phyloP scores from a whole-genome alignment of 192 early-diverging fungal species.

The Spizellomyces punctatus region DNA sequence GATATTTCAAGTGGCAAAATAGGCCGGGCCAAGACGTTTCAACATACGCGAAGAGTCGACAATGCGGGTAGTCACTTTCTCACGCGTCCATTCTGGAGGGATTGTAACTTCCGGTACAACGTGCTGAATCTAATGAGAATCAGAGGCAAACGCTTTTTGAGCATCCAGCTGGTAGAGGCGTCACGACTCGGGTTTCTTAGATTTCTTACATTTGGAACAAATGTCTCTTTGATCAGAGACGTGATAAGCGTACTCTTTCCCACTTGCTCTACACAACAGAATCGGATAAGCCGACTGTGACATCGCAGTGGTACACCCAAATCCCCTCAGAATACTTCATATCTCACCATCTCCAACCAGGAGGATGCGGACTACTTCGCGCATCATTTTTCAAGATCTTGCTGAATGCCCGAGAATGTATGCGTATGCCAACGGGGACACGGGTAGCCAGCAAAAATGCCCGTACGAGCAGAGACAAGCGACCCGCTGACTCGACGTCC shows the following conservation, averaged over 20 bases:
- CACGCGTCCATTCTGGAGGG: conserved; percentile 95
- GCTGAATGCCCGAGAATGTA: too few species aligned
- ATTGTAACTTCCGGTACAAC: conserved; percentile 99
- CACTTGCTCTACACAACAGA: conserved; percentile 64
- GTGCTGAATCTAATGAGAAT: conserved; percentile 79
- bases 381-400: conserved; percentile 10
- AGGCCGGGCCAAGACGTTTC: background rate
- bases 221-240: conserved; percentile 95
- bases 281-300: background rate
- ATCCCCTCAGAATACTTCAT: background rate
- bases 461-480: too few species aligned
- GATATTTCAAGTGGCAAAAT: background rate
- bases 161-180: background rate
- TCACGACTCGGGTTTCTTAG: too few species aligned
- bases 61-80: conserved; percentile 96
- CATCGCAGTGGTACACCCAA: too few species aligned
- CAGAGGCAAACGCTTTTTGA: conserved; percentile 2
- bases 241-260: conserved; percentile 98
- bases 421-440: too few species aligned
- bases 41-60: conserved; percentile 91
- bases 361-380: conserved; percentile 76
- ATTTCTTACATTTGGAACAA: conserved; percentile 81
- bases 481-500: too few species aligned
- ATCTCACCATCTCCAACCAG: conserved; percentile 86
- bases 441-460: too few species aligned